Base-by-base conservation (phyloP, 768 basidiomycete genomes). In the Chalciporus pseudorubinellus region DNA sequence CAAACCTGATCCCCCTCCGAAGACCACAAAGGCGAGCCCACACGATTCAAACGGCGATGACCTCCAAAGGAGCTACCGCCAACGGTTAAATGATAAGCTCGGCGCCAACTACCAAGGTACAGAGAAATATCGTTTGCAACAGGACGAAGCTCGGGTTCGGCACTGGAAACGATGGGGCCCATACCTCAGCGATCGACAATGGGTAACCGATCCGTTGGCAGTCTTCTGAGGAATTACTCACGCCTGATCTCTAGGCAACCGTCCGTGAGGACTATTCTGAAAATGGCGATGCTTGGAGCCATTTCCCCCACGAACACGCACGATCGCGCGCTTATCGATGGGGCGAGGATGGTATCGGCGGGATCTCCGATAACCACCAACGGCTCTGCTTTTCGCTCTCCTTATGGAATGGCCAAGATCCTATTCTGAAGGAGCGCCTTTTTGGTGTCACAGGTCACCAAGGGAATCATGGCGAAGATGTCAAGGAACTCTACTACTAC, bases 161-260 rank as follows among this genome's bases (percentile, higher is more conserved):
- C 95, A 98, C 70, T 99, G 97, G 97, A 98, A 98, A 72, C 80
- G 92, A 60, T 98, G 95, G 95, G 97, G 97, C 18, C 97, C 97
- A 14, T 99, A 99, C 74, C 80, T 99, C 46, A 87, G 87, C 52
- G 97, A 99, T 71, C 80, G 97, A 52, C 97, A 98, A 77, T 99
- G 97, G 97, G 95, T 92, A 55, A 57, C 3, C 18, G 20, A 34
- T 22, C 19, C 64, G 19, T 16, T 21, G 3, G 18, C 26, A 14
- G 3, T 45, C 6, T 38, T 22, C 26, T 44, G 13, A 26, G 50
- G 6, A 29, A 40, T 49, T 61, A 50, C 50, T 53, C 48, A 66
- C 20, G 5, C 22, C 49, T 4, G 41, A 18, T 50, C 60, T 43
- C 8, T 59, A 98, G 95, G 95, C 95, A 19, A 98, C 95, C 19